Conservation (phyloP, 208 protist species). For the Histomonas meleagridis region DNA sequence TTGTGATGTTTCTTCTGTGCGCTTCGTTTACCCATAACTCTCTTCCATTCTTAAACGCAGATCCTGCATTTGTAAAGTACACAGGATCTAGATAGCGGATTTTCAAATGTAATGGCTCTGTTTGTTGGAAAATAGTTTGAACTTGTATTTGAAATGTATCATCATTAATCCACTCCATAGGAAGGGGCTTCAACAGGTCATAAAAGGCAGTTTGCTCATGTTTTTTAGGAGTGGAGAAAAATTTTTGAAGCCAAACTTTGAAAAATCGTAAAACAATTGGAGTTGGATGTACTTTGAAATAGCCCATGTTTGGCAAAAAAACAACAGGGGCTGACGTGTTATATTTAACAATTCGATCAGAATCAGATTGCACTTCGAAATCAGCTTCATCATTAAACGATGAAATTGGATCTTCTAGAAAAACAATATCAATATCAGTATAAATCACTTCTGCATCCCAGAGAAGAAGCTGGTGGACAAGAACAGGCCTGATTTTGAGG, state of each 20-base stretch:
- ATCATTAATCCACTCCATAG: no score
- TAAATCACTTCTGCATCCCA: constrained; percentile 18
- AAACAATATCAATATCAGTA: neutral
- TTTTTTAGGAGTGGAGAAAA: neutral
- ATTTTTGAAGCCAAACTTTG: neutral
- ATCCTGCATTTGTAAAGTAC: neutral
- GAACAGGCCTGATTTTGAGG: neutral
- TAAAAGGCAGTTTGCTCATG: neutral
- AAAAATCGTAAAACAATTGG: neutral
- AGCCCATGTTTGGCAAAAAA: neutral
- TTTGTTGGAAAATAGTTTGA: neutral
- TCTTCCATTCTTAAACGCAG: neutral
- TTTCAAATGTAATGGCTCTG: neutral
- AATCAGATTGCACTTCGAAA: constrained; percentile 27
- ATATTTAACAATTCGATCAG: neutral
- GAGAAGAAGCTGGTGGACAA: constrained; percentile 9
- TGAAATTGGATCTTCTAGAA: neutral
- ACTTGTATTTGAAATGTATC: neutral
- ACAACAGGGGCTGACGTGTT: neutral
- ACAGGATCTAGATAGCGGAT: neutral
- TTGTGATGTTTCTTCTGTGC: neutral
- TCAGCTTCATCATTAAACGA: neutral
- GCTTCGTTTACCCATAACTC: neutral
- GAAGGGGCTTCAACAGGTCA: neutral
- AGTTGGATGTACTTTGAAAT: constrained; percentile 24